Percentiles rank a stretch among this genome's conserved stretches.
Evolutionary conservation across 2,329 filamentous ascomycete species (phyloP).

Genomic region (Monosporascus cannonballus): DNA sequence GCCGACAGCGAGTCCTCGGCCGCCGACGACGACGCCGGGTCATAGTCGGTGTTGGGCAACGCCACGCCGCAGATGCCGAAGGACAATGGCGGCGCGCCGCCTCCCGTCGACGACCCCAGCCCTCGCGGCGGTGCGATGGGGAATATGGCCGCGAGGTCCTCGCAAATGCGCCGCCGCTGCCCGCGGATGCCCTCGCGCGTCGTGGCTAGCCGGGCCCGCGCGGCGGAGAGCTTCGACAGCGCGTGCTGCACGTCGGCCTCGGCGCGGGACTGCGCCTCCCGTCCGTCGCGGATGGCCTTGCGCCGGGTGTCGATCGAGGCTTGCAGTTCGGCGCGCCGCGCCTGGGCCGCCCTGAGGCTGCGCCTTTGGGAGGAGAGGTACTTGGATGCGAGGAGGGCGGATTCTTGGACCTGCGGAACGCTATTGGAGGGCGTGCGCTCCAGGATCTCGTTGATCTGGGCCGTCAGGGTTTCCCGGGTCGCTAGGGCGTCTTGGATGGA

Average conservation of each 20-base stretch:
- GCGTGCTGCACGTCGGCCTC: conserved; percentile 57
- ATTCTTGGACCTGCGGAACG: conserved; percentile 44
- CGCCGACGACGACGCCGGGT: conserved; percentile 37
- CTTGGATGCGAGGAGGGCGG: conserved; percentile 39
- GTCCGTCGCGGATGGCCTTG: conserved; percentile 61
- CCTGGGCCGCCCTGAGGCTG: conserved; percentile 54
- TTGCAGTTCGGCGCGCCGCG: conserved; percentile 60
- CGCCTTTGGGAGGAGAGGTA: conserved; percentile 61
- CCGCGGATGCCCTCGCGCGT: conserved; percentile 65
- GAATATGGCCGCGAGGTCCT: conserved; percentile 74
- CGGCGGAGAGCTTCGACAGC: conserved; percentile 50
- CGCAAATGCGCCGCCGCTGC: conserved; percentile 83
- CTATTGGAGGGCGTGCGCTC: conserved; percentile 33
- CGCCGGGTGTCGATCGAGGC: conserved; percentile 60
- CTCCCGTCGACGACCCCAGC: neutral
- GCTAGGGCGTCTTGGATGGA: conserved; percentile 85
- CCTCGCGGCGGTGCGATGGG: conserved; percentile 58
- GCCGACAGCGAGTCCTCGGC: conserved; percentile 71
- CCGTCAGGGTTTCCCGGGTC: conserved; percentile 65
- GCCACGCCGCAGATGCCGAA: conserved; percentile 78
- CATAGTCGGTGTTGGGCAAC: conserved; percentile 76
- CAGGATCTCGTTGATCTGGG: conserved; percentile 66
- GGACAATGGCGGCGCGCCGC: conserved; percentile 50
- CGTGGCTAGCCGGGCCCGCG: conserved; percentile 46
- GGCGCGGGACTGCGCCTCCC: conserved; percentile 50